These are phyloP conservation scores for Sphaceloma murrayae DNA, from an alignment of 2,329 filamentous ascomycete genomes.

Conservation along the genomic window DNA sequence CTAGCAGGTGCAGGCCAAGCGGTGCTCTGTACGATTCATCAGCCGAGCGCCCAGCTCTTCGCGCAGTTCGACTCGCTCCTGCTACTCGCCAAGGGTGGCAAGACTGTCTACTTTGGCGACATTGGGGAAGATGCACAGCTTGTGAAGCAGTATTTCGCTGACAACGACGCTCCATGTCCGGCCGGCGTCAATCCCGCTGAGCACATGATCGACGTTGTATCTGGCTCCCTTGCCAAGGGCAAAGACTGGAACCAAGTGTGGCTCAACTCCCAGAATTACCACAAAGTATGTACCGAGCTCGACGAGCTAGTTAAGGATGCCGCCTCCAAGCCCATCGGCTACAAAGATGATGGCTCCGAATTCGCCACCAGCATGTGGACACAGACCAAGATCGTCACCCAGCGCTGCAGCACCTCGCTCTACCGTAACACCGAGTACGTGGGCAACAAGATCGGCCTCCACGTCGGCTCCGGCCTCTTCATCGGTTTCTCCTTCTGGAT, in stretches of 20 bases:
- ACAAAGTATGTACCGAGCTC: slow-evolving; percentile 33
- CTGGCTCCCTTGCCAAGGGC: slow-evolving; percentile 36
- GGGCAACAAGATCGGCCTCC: slow-evolving; percentile 52
- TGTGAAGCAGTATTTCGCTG: slow-evolving; percentile 42
- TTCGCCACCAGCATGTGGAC: slow-evolving; percentile 37
- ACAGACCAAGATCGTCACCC: slow-evolving; percentile 35
- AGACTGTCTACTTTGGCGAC: slow-evolving; percentile 58
- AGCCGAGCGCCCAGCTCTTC: slow-evolving; percentile 58
- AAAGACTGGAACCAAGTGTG: slow-evolving; percentile 40
- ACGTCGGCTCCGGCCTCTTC: slow-evolving; percentile 43
- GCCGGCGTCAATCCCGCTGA: slow-evolving; percentile 46
- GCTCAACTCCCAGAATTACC: slow-evolving; percentile 31
- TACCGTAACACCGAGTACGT: slow-evolving; percentile 60
- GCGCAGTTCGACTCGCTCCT: slow-evolving; percentile 57
- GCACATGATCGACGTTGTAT: slow-evolving; percentile 42
- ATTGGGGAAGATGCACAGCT: slow-evolving; percentile 36
- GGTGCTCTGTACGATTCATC: slow-evolving; percentile 60
- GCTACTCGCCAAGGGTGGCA: slow-evolving; percentile 54
- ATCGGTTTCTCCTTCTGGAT: slow-evolving; percentile 43
- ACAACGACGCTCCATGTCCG: slow-evolving; percentile 46
- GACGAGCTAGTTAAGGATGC: slow-evolving; percentile 33
- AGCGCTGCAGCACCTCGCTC: slow-evolving; percentile 48
- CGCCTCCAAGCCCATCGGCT: slow-evolving; percentile 29
- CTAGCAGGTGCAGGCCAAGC: slow-evolving; percentile 58
- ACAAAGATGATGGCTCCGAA: slow-evolving; percentile 35